Base-by-base conservation (phyloP, 1,284 basidiomycete species). In the Exobasidium cylindrosporum region DNA sequence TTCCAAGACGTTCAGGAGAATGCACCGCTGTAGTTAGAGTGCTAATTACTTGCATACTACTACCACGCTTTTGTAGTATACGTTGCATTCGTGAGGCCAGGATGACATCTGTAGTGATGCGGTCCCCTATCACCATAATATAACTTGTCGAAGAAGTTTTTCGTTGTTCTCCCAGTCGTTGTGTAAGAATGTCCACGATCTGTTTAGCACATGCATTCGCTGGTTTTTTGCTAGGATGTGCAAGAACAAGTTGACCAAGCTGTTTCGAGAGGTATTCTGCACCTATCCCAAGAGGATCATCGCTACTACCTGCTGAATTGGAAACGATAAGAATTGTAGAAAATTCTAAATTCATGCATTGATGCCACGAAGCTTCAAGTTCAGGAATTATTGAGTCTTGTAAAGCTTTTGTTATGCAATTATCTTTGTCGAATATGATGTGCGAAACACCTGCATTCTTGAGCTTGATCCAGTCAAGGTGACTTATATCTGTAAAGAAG, bases 391-490 rank as follows among this genome's bases (percentile, higher is more conserved):
- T 71, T 4, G 60, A 46, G 60, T 81, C 78, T 14, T 66, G 62
- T 52, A 74, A 62, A 0, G 82, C 81, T 30, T 65, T 65, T 3
- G 80, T 80, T 70, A 97, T 81, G 77, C 95, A 97, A 72, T 98
- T 97, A 80, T 98, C 95, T 82, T 97, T 97, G 85, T 97, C 95
- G 69, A 97, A 89, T 0, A 98, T 88, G 11, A 90, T 89, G 32
- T 89, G 92, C 52, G 88, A 86, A 73, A 92, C 93, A 1, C 94
- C 93, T 17, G 87, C 86, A 60, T 83, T 83, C 63, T 85, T 84
- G 43, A 97, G 83, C 14, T 87, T 87, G n/a, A 74, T 73, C 84
- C 93, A 97, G 80, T 97, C 88, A 71, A 97, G 83, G 68, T 90
- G 85, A 80, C 89, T 87, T 72, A 97, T 92, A 78, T 91, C 92